Conservation (phyloP, 2,329 filamentous ascomycete genomes). For the Fusarium musae region DNA sequence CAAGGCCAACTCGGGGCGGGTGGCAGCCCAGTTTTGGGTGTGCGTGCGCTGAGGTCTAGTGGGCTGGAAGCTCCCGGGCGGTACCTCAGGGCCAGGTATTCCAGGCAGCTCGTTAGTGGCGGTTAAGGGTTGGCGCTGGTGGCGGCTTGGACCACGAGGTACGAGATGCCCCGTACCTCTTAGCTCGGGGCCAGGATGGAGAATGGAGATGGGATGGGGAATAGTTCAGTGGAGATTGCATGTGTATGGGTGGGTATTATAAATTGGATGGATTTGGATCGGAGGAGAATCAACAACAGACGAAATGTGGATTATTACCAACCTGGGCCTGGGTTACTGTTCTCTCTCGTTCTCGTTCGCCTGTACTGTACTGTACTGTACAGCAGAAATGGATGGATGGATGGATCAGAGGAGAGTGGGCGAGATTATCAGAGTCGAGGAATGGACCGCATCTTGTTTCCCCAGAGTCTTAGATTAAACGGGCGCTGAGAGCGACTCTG, state of each 20-base stretch:
- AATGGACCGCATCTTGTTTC: conserved; percentile 34
- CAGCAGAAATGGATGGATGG: not conserved
- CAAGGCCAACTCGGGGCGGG: conserved; percentile 40
- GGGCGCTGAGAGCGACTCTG: conserved; percentile 17
- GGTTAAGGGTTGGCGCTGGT: conserved; percentile 34
- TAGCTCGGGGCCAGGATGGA: conserved; percentile 33
- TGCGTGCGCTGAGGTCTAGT: conserved; percentile 26
- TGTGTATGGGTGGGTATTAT: conserved; percentile 30
- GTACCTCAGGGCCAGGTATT: conserved; percentile 24
- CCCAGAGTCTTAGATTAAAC: conserved; percentile 38
- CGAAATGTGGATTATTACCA: conserved; percentile 34
- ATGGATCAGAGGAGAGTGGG: not conserved
- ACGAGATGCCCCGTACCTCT: conserved; percentile 30
- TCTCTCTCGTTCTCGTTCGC: not conserved
- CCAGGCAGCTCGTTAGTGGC: conserved; percentile 32
- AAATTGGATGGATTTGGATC: conserved; percentile 16
- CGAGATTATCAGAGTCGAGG: conserved; percentile 4
- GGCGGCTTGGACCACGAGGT: conserved; percentile 32
- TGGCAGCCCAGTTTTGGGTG: conserved; percentile 42
- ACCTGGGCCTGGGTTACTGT: not conserved
- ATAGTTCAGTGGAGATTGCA: conserved; percentile 37
- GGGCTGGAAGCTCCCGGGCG: conserved; percentile 15
- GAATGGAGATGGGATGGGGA: conserved; percentile 36
- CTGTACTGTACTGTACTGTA: not conserved
- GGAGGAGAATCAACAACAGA: conserved; percentile 14